Evolutionary conservation across 1,284 basidiomycete species (phyloP).

Genomic region (Ustilago curta): DNA sequence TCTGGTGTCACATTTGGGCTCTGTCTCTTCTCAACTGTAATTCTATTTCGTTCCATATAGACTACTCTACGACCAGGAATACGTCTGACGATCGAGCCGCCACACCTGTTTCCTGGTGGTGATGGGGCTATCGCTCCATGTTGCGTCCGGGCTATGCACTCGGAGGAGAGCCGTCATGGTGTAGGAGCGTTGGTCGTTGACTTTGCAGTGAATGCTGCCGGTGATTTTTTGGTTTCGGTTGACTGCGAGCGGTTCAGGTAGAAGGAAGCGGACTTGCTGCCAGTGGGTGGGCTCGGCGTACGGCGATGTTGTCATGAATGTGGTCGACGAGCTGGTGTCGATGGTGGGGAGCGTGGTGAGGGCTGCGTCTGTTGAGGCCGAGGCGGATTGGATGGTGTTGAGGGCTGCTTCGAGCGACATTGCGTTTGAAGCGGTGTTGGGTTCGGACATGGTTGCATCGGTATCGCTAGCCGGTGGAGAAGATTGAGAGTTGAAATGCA

Average conservation of each 20-base stretch:
- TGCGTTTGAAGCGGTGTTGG: not conserved
- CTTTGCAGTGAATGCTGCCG: conserved; percentile 60
- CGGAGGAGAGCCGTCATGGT: conserved; percentile 48
- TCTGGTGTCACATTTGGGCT: too few relatives aligned
- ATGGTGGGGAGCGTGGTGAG: conserved; percentile 37
- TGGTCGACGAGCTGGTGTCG: conserved; percentile 2
- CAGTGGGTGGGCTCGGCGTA: conserved; percentile 66
- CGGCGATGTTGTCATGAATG: conserved; percentile 64
- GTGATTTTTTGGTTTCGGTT: conserved; percentile 59
- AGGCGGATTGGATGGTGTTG: conserved; percentile 20
- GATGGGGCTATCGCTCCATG: conserved; percentile 9
- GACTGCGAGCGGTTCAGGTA: conserved; percentile 63
- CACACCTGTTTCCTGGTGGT: conserved; percentile 49
- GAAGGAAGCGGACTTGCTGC: conserved; percentile 65
- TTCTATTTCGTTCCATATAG: not conserved
- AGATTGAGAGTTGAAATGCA: conserved; percentile 58
- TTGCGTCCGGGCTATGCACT: conserved; percentile 42
- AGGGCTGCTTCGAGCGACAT: conserved; percentile 26
- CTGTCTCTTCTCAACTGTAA: not conserved
- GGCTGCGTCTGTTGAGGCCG: conserved; percentile 12
- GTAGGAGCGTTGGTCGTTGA: conserved; percentile 63
- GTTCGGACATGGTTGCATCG: conserved; percentile 31
- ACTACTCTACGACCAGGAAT: conserved; percentile 53
- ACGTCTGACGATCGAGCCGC: conserved; percentile 65
- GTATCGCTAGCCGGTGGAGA: conserved; percentile 4